Conservation (phyloP, 2,329 filamentous ascomycete genomes). For the Nigrospora oryzae region DNA sequence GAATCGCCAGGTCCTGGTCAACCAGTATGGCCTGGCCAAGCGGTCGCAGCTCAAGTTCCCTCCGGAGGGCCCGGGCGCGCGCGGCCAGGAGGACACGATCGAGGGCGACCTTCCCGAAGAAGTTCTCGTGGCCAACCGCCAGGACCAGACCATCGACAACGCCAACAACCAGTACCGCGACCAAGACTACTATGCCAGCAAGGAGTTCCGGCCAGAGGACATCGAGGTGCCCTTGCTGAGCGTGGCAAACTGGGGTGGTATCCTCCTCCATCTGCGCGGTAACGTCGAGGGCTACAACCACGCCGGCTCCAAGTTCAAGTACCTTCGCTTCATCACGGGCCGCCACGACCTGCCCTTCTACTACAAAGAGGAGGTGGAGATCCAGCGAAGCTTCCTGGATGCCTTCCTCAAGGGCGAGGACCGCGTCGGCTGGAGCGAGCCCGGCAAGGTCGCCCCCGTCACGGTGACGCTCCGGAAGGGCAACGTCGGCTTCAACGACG, state of each 20-base stretch:
- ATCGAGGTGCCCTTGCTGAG: conserved; percentile 60
- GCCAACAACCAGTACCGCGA: conserved; percentile 48
- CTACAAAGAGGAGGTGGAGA: conserved; percentile 58
- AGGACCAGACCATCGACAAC: conserved; percentile 37
- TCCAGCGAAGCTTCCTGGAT: conserved; percentile 61
- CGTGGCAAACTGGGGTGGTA: conserved; percentile 66
- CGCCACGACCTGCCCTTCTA: conserved; percentile 68
- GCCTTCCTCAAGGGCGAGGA: conserved; percentile 65
- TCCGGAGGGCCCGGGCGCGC: conserved; percentile 17
- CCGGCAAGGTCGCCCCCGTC: conserved; percentile 52
- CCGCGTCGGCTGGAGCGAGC: conserved; percentile 46
- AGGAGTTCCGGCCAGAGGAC: conserved; percentile 55
- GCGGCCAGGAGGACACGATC: conserved; percentile 36
- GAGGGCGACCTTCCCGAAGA: conserved; percentile 50
- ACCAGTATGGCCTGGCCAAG: conserved; percentile 53
- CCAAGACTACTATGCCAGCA: conserved; percentile 54
- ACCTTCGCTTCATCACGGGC: conserved; percentile 60
- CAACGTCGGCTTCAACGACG: conserved; percentile 58
- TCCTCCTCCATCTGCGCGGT: conserved; percentile 58
- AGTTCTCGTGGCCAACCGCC: conserved; percentile 37
- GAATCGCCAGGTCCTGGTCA: conserved; percentile 56
- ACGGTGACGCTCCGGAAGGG: conserved; percentile 56
- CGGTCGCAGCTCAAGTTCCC: conserved; percentile 20
- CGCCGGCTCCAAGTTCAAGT: conserved; percentile 60
- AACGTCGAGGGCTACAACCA: conserved; percentile 58